Percentiles rank a stretch among this genome's conserved stretches.
Evolutionary conservation across 805 yeast species (phyloP).

Genomic region (Wickerhamomyces sydowiorum): DNA sequence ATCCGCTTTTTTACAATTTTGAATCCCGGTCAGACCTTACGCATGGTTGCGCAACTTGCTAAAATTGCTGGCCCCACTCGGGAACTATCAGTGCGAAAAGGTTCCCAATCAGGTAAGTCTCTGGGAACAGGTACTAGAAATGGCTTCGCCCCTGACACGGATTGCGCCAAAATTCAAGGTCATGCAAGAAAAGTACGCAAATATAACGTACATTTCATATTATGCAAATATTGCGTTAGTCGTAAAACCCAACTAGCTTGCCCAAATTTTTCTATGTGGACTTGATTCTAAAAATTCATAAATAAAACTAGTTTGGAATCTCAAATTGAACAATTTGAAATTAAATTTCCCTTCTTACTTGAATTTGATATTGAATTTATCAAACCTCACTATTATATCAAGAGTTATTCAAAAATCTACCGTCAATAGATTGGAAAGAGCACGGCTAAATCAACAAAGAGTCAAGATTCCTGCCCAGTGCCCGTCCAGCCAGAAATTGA

Average conservation of each 20-base stretch:
- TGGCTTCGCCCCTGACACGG: constrained; percentile 1
- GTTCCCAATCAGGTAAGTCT: background rate
- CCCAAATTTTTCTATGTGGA: too few species aligned
- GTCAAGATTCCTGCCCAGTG: too few species aligned
- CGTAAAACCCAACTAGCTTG: background rate
- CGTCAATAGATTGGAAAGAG: too few species aligned
- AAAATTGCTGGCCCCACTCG: background rate
- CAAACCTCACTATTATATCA: background rate
- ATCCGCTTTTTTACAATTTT: background rate
- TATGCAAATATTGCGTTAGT: constrained; percentile 1
- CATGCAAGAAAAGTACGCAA: background rate
- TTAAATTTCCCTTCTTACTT: background rate
- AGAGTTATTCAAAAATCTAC: background rate
- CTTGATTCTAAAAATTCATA: background rate
- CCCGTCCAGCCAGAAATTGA: background rate
- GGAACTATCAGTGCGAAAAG: background rate
- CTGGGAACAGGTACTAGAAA: background rate
- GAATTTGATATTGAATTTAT: too few species aligned
- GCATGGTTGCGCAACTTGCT: background rate
- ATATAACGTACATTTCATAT: background rate
- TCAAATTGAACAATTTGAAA: background rate
- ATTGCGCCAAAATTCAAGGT: background rate
- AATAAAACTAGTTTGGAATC: background rate
- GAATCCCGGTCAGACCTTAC: background rate
- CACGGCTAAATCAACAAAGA: background rate